These are phyloP conservation scores for Candida golubevii DNA, from an alignment of 805 yeast genomes.

Conservation along the genomic window DNA sequence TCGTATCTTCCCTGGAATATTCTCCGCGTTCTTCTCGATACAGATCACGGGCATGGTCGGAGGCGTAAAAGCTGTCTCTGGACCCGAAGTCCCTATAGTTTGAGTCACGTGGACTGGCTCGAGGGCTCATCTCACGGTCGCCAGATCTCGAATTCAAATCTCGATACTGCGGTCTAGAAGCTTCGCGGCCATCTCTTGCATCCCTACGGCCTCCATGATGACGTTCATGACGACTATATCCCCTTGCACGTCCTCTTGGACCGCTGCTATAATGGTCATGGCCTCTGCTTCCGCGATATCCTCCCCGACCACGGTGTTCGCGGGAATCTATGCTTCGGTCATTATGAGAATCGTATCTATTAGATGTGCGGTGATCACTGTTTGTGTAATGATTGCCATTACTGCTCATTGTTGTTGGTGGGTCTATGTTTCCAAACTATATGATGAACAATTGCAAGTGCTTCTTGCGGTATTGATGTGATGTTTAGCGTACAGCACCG, in stretches of 20 bases:
- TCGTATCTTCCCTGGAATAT: background rate
- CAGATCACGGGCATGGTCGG: background rate
- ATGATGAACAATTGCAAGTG: too few species aligned
- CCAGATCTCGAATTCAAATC: background rate
- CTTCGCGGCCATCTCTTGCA: background rate
- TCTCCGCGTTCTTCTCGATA: background rate
- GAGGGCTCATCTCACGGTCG: background rate
- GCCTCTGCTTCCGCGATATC: conserved; percentile 19
- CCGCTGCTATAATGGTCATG: conserved; percentile 10
- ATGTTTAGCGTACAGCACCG: too few species aligned
- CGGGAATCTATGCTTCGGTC: conserved; percentile 8
- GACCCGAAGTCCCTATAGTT: background rate
- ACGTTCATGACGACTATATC: conserved; percentile 1
- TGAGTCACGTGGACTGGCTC: conserved; percentile 1
- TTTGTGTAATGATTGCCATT: conserved; percentile 2
- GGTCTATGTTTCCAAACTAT: too few species aligned
- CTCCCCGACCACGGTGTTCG: conserved; percentile 19
- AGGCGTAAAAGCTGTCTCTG: background rate
- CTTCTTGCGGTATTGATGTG: too few species aligned
- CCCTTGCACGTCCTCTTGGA: conserved; percentile 18
- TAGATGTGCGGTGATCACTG: conserved; percentile 5
- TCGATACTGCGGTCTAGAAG: background rate
- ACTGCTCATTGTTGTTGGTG: conserved; percentile 1
- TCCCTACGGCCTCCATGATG: background rate
- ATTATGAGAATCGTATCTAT: conserved; percentile 8